Evolutionary conservation across 305 asterid species (phyloP).

Genomic region (Solanum hybrid): DNA sequence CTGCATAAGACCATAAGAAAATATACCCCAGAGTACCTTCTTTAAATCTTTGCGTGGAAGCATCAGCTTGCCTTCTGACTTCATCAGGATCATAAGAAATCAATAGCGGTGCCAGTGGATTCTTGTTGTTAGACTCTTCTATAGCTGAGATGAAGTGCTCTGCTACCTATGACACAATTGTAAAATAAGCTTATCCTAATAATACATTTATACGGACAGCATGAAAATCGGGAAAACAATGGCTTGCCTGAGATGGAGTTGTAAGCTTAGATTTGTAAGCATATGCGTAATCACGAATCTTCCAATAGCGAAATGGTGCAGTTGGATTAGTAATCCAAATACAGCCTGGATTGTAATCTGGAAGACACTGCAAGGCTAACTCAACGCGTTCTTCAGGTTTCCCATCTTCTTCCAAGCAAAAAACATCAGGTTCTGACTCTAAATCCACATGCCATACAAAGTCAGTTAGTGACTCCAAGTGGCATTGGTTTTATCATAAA

Average conservation of each 20-base stretch:
- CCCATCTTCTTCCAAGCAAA: constrained; percentile 60
- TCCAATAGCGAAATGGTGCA: constrained; percentile 81
- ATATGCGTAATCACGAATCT: neutral
- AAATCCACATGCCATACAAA: neutral
- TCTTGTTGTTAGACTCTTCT: neutral
- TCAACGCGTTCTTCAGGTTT: constrained; percentile 72
- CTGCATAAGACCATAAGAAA: neutral
- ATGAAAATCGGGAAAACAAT: neutral
- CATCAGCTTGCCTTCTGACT: neutral
- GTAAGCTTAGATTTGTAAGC: neutral
- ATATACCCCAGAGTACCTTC: neutral
- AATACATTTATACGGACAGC: neutral
- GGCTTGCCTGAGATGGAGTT: neutral
- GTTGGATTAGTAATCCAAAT: constrained; percentile 47
- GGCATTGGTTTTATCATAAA: neutral
- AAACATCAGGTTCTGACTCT: constrained; percentile 61
- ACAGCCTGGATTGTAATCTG: constrained; percentile 56
- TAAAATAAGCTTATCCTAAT: neutral
- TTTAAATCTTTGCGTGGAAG: neutral
- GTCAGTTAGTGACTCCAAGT: neutral
- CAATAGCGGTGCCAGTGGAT: neutral
- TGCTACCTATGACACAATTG: neutral
- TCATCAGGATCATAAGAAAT: neutral
- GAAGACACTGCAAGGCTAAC: constrained; percentile 65
- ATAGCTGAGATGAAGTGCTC: neutral